A percentile compares a stretch with the other conserved stretches of the same genome.
These are phyloP conservation scores for Barnettozyma hawaiiensis DNA, from an alignment of 1,139 yeast genomes.

Conservation along the genomic window DNA sequence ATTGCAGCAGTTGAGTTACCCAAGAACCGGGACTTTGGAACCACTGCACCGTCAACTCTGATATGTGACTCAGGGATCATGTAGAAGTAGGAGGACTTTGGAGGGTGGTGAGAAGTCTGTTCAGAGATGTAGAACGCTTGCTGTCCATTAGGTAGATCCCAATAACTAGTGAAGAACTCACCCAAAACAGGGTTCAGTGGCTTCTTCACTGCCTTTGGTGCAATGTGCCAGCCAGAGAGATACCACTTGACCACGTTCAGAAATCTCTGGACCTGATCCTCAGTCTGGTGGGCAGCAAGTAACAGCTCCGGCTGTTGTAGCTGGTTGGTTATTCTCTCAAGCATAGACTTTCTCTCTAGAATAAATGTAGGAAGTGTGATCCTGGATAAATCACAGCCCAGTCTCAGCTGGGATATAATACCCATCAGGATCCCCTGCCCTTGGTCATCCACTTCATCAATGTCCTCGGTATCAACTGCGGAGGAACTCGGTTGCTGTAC, in stretches of 20 bases:
- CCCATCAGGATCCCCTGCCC: slow-evolving; percentile 83
- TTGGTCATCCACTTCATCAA: slow-evolving; percentile 87
- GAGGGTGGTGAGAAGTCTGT: slow-evolving; percentile 98
- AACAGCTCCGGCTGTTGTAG: slow-evolving; percentile 77
- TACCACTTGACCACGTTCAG: slow-evolving; percentile 79
- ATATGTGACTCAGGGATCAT: slow-evolving; percentile 75
- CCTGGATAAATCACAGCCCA: slow-evolving; percentile 84
- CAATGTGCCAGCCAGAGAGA: slow-evolving; percentile 93
- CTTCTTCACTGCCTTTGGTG: slow-evolving; percentile 96
- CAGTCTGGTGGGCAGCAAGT: slow-evolving; percentile 56
- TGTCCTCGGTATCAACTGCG: slow-evolving; percentile 48
- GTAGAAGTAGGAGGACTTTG: slow-evolving; percentile 90
- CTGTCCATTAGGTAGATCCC: slow-evolving; percentile 74
- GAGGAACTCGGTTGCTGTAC: not conserved
- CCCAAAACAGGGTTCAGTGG: slow-evolving; percentile 94
- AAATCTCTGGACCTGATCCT: slow-evolving; percentile 63
- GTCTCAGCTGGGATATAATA: slow-evolving; percentile 84
- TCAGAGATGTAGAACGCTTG: slow-evolving; percentile 84
- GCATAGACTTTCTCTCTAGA: slow-evolving; percentile 90
- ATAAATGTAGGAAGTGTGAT: slow-evolving; percentile 94
- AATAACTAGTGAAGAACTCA: slow-evolving; percentile 82
- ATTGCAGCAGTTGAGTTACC: slow-evolving; percentile 97
- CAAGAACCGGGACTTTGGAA: slow-evolving; percentile 81
- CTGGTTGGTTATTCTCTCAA: slow-evolving; percentile 89
- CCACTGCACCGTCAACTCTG: slow-evolving; percentile 81